Evolutionary conservation across 2,329 filamentous ascomycete species (phyloP), one percentile per base, ranked within the genome.

Genomic region (Teratosphaeria viscida): DNA sequence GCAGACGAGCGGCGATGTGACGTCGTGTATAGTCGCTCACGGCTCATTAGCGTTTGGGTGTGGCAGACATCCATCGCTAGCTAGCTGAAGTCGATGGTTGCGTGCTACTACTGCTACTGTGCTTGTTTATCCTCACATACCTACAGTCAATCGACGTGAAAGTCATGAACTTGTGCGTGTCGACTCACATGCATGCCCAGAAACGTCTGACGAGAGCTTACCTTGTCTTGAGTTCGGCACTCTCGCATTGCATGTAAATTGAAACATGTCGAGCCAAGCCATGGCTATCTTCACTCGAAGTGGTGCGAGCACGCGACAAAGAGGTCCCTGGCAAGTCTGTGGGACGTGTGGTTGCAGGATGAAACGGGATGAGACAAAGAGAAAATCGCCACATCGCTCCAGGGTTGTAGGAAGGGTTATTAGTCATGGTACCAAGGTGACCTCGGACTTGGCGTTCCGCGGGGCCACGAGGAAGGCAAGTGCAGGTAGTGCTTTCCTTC

Each of bases 111-210:
- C 35, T 47, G 54, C 54, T 37, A 39, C 54, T 56, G 34, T 27
- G 54, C 32, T 39, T 56, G 54, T 19, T 43, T 56, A 37, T 56
- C 35, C 54, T 37, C 54, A 56, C 54, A 37, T 56, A 56, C 54
- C 54, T 56, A 35, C 26, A 54, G 52, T 37, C 43, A 49, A 49
- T 23, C 19, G 43, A 49, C 43, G n/a, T 23, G 43, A 49, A 49
- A 49, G 43, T 49, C 43, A 23, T 23, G 16, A 49, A 19, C 0
- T 49, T 49, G 16, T 49, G 43, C 16, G 19, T 23, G 43, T 11
- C 19, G 43, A 19, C 5, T 49, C n/a, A 10, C 43, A 49, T 23
- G 43, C 16, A 19, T 5, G 19, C 37, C 37, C 16, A 12, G 37
- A 39, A 3, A 16, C 37, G 12, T 39, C 37, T 39, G 37, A 39